phyloP scores from a whole-genome alignment of 805 yeast genomes.

The Wickerhamiella siamensis region DNA sequence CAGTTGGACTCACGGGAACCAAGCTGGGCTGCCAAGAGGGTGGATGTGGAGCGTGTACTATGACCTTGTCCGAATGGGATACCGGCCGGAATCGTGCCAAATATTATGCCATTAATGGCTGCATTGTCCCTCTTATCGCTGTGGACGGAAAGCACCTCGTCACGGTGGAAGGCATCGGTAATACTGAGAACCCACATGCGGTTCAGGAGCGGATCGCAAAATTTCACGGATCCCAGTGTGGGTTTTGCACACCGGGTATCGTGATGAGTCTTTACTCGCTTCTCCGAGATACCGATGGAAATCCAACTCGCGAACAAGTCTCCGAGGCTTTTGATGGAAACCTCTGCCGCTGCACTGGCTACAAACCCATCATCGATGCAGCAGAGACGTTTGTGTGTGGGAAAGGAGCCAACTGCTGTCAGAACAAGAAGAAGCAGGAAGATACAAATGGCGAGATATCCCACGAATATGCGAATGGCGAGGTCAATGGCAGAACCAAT shows the following conservation, averaged over 20 bases:
- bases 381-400: slow-evolving; percentile 28
- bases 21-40: slow-evolving; percentile 38
- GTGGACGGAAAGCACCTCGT: slow-evolving; percentile 34
- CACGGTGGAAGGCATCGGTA: slow-evolving; percentile 37
- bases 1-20: slow-evolving; percentile 30
- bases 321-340: slow-evolving; percentile 36
- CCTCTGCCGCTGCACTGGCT: slow-evolving; percentile 37
- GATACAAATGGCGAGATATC: no score
- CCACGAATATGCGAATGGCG: neutral
- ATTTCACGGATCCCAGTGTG: slow-evolving; percentile 38
- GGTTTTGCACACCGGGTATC: slow-evolving; percentile 39
- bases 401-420: slow-evolving; percentile 19
- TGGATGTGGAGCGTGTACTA: slow-evolving; percentile 39
- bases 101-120: slow-evolving; percentile 31
- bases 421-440: slow-evolving; percentile 4
- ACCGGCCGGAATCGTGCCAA: slow-evolving; percentile 19
- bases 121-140: slow-evolving; percentile 33
- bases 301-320: slow-evolving; percentile 28
- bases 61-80: slow-evolving; percentile 28
- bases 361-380: slow-evolving; percentile 36
- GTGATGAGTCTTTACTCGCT: slow-evolving; percentile 35
- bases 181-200: slow-evolving; percentile 30
- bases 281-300: slow-evolving; percentile 28
- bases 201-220: slow-evolving; percentile 37
- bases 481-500: neutral